Evolutionary conservation across 345 rosid genomes (phyloP), one percentile per base, ranked within the genome.

Genomic region (Passiflora organensis): DNA sequence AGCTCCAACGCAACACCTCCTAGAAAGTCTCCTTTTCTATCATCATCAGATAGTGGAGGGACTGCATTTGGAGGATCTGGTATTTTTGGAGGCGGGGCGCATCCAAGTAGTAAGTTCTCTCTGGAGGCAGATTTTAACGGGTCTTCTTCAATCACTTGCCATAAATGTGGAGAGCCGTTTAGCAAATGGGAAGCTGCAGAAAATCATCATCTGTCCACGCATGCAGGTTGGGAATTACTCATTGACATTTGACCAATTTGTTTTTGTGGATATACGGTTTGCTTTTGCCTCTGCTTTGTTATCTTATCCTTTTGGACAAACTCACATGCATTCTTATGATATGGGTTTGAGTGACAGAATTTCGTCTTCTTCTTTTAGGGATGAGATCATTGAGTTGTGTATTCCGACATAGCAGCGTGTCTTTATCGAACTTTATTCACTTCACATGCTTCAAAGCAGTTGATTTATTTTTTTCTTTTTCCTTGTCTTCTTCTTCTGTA

Each of bases 101-200:
- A 78, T 50, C 43, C 80, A 20, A 80, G 80, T 65, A 71, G 63
- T 11, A 78, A 90, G 53, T 74, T 77, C 28, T 86, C 93, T 28
- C 62, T 84, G 28, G 95, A 84, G 14, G 72, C 67, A 43, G 91
- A 84, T 38, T 62, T 78, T 18, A 85, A 75, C 64, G 81, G 80
- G 39, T 63, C 69, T 62, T 77, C 78, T 62, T 62, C 72, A 56
- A 71, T 91, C 39, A 82, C 87, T 65, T 93, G 99, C 64, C 99
- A 93, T 60, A 93, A 89, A 77, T 93, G 99, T 68, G 99, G 96
- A 49, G 89, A 93, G 67, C 95, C 81, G 58, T 93, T 93, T 58
- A 81, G 50, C 66, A 93, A 86, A 79, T 79, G 84, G 79, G 99
- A 89, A 67, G 95, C 85, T 63, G 96, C 99, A 49, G 99, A 93